Evolutionary conservation across 495 filamentous ascomycete genomes (phyloP).

Genomic region (Hypoxylon fuscum): DNA sequence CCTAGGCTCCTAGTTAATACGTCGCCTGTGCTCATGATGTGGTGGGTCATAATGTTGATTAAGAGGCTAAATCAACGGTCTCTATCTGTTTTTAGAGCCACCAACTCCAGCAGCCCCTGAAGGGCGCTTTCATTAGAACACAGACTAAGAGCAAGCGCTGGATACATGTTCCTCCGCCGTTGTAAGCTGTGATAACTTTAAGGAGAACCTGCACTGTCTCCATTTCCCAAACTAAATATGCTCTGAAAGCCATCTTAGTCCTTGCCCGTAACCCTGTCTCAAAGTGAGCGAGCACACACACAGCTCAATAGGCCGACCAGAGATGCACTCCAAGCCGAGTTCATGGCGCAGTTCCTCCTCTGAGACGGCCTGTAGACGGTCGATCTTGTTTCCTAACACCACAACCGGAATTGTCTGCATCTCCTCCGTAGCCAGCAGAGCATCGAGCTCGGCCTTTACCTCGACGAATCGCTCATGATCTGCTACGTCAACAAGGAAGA

Average conservation of each 20-base stretch:
- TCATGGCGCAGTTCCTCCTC: background rate
- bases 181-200: background rate
- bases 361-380: slow-evolving; percentile 8
- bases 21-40: too few relatives aligned
- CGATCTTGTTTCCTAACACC: slow-evolving; percentile 23
- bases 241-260: slow-evolving; percentile 12
- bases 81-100: too few relatives aligned
- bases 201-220: background rate
- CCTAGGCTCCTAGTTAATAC: too few relatives aligned
- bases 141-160: too few relatives aligned
- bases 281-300: slow-evolving; percentile 17
- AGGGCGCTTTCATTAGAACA: too few relatives aligned
- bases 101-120: too few relatives aligned
- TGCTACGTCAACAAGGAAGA: slow-evolving; percentile 19
- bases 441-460: slow-evolving; percentile 9
- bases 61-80: too few relatives aligned
- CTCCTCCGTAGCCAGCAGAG: slow-evolving; percentile 1
- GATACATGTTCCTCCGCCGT: too few relatives aligned
- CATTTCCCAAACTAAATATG: slow-evolving; percentile 18
- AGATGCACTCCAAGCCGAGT: background rate
- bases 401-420: background rate
- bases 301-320: slow-evolving; percentile 7
- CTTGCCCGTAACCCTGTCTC: slow-evolving; percentile 6
- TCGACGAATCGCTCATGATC: slow-evolving; percentile 15
- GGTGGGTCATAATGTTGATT: too few relatives aligned